Base-by-base conservation (phyloP, 2,329 filamentous ascomycete species). In the Cladosporium sp. region DNA sequence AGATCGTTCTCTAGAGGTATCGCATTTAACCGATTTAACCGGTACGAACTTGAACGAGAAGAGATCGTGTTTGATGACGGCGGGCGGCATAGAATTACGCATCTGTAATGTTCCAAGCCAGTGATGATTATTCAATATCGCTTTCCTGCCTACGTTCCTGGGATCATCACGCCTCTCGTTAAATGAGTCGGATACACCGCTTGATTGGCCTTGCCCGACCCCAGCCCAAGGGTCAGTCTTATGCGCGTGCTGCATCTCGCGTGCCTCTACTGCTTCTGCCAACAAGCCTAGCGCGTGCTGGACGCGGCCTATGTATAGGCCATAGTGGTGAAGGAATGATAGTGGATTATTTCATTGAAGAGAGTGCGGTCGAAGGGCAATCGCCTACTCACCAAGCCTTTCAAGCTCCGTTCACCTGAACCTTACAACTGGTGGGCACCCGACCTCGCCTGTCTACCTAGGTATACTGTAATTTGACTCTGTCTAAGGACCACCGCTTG, bases 21-120 rank as follows among this genome's bases (percentile, higher is more conserved):
- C n/a, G 9, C n/a, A 36, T 41, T 48, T 41, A 34, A 7, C 37
- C 45, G 22, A 41, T 48, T 48, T 48, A 48, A 6, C 45, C 45
- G 45, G 44, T n/a, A n/a, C 8, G 30, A 32, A 11, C 12, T n/a
- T n/a, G 13, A 7, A 17, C 13, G 32, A 36, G 12, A n/a, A n/a
- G n/a, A n/a, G n/a, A n/a, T n/a, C n/a, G 7, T 36, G 4, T 27
- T 9, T 15, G 13, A 36, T 17, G 32, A 17, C 32, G 32, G n/a
- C n/a, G 32, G n/a, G 32, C 32, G 12, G 32, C 22, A 9, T 27
- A 9, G 22, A 27, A 27, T 5, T 9, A 27, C 22, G 22, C 9
- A 27, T 27, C 9, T 27, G 22, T 27, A 27, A 27, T 9, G 4
- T 27, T 9, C 4, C 22, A 27, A 27, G 22, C 22, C 5, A 27